Conservation (phyloP, 768 basidiomycete species). For the Trametes coccinea region DNA sequence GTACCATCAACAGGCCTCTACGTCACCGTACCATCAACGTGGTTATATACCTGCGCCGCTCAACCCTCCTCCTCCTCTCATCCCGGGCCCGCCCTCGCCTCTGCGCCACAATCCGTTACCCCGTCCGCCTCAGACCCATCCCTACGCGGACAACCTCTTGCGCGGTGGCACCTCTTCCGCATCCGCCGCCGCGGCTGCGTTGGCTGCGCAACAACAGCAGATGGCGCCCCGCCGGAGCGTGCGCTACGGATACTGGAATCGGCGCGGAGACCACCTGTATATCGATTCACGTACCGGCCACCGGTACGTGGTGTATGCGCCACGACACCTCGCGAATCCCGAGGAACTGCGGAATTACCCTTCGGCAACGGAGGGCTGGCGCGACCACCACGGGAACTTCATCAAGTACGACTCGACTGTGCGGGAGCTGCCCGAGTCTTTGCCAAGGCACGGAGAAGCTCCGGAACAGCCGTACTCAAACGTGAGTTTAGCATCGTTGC, state of each 20-base stretch:
- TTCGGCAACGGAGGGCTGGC: constrained; percentile 51
- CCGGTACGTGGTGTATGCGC: constrained; percentile 67
- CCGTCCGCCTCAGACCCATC: constrained; percentile 20
- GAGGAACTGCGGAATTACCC: constrained; percentile 63
- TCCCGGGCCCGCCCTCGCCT: constrained; percentile 13
- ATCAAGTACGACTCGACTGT: constrained; percentile 43
- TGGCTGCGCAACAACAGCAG: constrained; percentile 29
- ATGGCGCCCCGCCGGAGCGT: constrained; percentile 32
- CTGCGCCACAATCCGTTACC: constrained; percentile 28
- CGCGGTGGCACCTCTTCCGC: constrained; percentile 18
- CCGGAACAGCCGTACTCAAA: constrained; percentile 58
- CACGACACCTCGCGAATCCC: constrained; percentile 55
- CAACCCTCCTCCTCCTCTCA: background rate
- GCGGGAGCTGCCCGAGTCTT: constrained; percentile 61
- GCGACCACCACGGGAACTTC: constrained; percentile 50
- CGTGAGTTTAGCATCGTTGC: constrained; percentile 34
- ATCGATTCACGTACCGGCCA: constrained; percentile 2
- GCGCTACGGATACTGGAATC: constrained; percentile 71
- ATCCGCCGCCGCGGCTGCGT: constrained; percentile 20
- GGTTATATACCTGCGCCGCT: constrained; percentile 11
- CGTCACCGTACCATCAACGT: background rate
- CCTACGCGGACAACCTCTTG: constrained; percentile 12
- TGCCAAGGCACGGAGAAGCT: constrained; percentile 56
- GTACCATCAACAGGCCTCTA: background rate
- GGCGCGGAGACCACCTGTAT: constrained; percentile 67